Evolutionary conservation across 1,284 basidiomycete species (phyloP).

Genomic region (Ceratobasidium sp.): DNA sequence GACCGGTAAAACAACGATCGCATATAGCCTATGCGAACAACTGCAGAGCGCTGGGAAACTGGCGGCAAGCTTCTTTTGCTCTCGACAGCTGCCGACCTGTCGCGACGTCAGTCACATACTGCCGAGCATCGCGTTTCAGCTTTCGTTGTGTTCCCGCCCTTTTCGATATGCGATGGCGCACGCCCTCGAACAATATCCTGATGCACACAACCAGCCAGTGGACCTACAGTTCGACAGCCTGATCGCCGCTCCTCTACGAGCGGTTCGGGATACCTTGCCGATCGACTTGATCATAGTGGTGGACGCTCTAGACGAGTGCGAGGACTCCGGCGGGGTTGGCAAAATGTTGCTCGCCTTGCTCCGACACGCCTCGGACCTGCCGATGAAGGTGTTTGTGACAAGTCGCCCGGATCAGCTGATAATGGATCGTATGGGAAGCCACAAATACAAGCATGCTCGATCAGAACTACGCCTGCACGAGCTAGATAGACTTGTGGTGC

Average conservation of each 20-base stretch:
- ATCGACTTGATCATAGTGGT: neutral
- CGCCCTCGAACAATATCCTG: neutral
- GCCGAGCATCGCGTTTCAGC: neutral
- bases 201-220: neutral
- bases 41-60: neutral
- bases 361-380: neutral
- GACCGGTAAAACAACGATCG: neutral
- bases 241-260: neutral
- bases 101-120: neutral
- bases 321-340: neutral
- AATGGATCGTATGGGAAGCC: neutral
- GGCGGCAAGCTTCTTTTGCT: conserved; percentile 21
- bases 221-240: neutral
- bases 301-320: conserved; percentile 23
- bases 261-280: too few species aligned
- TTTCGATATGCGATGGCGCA: neutral
- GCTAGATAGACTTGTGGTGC: too few species aligned
- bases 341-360: neutral
- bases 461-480: neutral
- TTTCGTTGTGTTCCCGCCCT: neutral
- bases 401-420: conserved; percentile 8
- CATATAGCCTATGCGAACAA: neutral
- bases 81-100: neutral
- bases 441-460: neutral
- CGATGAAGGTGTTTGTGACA: neutral